A percentile compares a stretch with the other conserved stretches of the same genome.
phyloP scores from a whole-genome alignment of 805 yeast species.

The Diddensiella santjacobensis region DNA sequence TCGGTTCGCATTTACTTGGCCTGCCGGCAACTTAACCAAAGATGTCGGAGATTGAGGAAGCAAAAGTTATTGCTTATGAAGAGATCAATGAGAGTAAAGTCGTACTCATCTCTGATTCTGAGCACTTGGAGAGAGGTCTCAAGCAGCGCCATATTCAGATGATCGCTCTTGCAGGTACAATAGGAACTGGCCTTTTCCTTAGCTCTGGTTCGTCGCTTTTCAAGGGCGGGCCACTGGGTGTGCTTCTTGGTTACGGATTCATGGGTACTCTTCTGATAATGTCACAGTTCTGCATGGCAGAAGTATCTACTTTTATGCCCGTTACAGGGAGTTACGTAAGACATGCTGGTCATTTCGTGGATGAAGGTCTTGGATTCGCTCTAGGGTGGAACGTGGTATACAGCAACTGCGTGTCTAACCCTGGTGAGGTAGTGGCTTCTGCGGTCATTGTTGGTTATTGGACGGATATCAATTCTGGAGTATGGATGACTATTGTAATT shows the following conservation, averaged over 20 bases:
- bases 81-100: slow-evolving; percentile 9
- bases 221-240: slow-evolving; percentile 60
- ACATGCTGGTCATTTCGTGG: slow-evolving; percentile 60
- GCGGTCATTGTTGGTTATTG: slow-evolving; percentile 52
- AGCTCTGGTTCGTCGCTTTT: slow-evolving; percentile 70
- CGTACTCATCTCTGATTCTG: slow-evolving; percentile 8
- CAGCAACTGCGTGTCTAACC: slow-evolving; percentile 52
- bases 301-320: slow-evolving; percentile 65
- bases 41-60: slow-evolving; percentile 1
- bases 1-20: too few species aligned
- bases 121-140: slow-evolving; percentile 32
- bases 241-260: slow-evolving; percentile 58
- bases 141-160: slow-evolving; percentile 61
- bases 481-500: slow-evolving; percentile 51
- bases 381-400: slow-evolving; percentile 62
- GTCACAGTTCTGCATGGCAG: slow-evolving; percentile 67
- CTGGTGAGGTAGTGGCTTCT: slow-evolving; percentile 64
- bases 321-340: slow-evolving; percentile 63
- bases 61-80: background rate
- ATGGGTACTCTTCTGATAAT: slow-evolving; percentile 70
- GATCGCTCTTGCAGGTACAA: slow-evolving; percentile 81
- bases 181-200: slow-evolving; percentile 76
- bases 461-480: slow-evolving; percentile 47
- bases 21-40: too few species aligned
- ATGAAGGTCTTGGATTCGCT: slow-evolving; percentile 64